Evolutionary conservation across 2,329 filamentous ascomycete genomes (phyloP).

Genomic region (Aspergillus piperis): DNA sequence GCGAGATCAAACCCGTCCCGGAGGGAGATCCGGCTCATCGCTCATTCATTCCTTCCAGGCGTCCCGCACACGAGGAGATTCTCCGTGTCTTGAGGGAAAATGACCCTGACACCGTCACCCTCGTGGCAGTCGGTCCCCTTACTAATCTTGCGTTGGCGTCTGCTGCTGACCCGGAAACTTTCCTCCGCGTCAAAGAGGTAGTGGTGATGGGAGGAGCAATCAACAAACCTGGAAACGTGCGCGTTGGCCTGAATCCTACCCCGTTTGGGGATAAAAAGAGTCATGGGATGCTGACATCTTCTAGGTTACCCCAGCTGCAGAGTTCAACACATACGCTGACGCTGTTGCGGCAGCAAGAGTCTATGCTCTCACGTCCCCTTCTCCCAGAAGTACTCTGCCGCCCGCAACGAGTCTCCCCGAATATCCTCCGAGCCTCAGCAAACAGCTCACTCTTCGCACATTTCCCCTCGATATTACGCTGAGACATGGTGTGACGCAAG

Average conservation of each 20-base stretch:
- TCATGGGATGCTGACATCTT: not conserved
- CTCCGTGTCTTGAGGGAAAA: conserved; percentile 81
- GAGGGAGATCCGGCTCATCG: conserved; percentile 39
- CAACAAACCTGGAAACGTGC: conserved; percentile 76
- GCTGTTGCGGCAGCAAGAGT: conserved; percentile 73
- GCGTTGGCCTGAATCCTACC: conserved; percentile 26
- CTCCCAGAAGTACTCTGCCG: conserved; percentile 80
- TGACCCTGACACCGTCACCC: conserved; percentile 80
- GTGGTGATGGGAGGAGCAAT: conserved; percentile 95
- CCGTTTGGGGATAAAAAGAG: not conserved
- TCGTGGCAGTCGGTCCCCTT: conserved; percentile 84
- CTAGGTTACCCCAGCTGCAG: conserved; percentile 71
- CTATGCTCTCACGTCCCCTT: conserved; percentile 73
- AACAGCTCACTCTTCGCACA: conserved; percentile 65
- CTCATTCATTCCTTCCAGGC: conserved; percentile 74
- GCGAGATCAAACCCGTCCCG: conserved; percentile 51
- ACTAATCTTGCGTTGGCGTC: conserved; percentile 93
- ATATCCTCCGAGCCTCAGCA: conserved; percentile 67
- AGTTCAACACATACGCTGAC: conserved; percentile 96
- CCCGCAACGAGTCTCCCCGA: conserved; percentile 53
- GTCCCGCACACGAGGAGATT: conserved; percentile 79
- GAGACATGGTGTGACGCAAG: conserved; percentile 64
- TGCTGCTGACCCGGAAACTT: conserved; percentile 82
- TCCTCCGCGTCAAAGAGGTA: conserved; percentile 84
- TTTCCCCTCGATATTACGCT: conserved; percentile 79